Conservation (phyloP, 139 green algal genomes). For the Tetraselmis striata region DNA sequence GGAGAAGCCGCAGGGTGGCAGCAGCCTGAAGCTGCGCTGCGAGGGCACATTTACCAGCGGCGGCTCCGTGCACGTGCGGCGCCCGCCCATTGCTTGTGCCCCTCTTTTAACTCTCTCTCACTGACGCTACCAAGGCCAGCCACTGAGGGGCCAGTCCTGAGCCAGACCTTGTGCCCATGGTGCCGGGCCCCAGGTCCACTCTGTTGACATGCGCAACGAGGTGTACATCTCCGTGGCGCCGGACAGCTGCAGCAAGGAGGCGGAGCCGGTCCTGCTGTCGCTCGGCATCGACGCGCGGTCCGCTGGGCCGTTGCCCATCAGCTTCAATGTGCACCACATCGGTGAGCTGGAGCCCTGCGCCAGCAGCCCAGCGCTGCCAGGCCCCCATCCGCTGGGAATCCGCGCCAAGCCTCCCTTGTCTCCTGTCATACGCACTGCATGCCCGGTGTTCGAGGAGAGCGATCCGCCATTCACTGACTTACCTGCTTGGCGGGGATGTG, state of each 20-base stretch:
- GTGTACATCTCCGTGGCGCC: not conserved
- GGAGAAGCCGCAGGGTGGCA: constrained; percentile 15
- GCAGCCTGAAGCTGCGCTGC: not conserved
- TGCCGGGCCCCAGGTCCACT: not conserved
- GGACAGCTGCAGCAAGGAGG: constrained; percentile 21
- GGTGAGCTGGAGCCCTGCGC: no score
- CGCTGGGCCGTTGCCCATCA: constrained; percentile 38
- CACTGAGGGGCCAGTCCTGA: no score
- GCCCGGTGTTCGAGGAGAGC: no score
- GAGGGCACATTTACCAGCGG: not conserved
- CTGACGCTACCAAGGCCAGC: no score
- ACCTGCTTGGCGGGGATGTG: no score
- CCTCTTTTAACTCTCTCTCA: no score
- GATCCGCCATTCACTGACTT: no score
- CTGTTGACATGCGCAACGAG: not conserved
- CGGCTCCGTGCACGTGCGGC: not conserved
- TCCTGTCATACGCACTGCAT: no score
- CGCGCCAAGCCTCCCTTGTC: no score
- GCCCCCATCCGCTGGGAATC: no score
- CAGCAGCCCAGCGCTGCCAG: no score
- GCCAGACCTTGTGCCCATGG: not conserved
- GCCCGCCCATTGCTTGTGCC: not conserved
- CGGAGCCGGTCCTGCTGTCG: constrained; percentile 44
- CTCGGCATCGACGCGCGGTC: constrained; percentile 1
- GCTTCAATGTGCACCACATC: constrained; percentile 49